A percentile compares a stretch with the other conserved stretches of the same genome.
phyloP scores from a whole-genome alignment of 2,329 filamentous ascomycete genomes.

The Scedosporium apiospermum region DNA sequence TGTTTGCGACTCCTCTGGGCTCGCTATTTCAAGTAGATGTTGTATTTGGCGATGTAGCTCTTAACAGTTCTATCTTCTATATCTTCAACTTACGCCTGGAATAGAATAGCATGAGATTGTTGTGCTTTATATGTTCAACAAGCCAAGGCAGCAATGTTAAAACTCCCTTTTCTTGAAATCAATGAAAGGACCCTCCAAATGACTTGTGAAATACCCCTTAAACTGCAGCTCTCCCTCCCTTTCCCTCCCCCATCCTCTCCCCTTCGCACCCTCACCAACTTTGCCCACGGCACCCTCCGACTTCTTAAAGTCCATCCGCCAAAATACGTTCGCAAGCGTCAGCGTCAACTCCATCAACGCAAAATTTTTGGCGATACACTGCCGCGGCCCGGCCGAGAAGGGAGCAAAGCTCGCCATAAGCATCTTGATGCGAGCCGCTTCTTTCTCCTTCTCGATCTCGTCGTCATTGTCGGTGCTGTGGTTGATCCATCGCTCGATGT shows the following conservation, averaged over 20 bases:
- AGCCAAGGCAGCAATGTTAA: neutral
- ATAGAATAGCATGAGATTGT: too few relatives aligned
- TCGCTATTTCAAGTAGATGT: too few relatives aligned
- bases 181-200: neutral
- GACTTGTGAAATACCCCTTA: slow-evolving; percentile 2
- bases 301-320: slow-evolving; percentile 1
- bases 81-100: too few relatives aligned
- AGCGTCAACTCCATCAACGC: slow-evolving; percentile 4
- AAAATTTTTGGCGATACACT: slow-evolving; percentile 6
- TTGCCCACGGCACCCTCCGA: neutral
- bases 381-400: slow-evolving; percentile 4
- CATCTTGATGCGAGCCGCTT: neutral
- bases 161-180: neutral
- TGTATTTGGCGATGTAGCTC: too few relatives aligned
- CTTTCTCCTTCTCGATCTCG: neutral
- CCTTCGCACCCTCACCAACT: neutral
- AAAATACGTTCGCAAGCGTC: slow-evolving; percentile 2
- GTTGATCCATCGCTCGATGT: slow-evolving; percentile 5
- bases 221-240: neutral
- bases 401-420: neutral
- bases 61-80: too few relatives aligned
- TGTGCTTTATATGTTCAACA: too few relatives aligned
- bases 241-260: neutral
- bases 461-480: neutral
- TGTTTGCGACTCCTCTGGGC: too few relatives aligned